Evolutionary conservation across 805 yeast species (phyloP).

Genomic region (Komagataella ulmi): DNA sequence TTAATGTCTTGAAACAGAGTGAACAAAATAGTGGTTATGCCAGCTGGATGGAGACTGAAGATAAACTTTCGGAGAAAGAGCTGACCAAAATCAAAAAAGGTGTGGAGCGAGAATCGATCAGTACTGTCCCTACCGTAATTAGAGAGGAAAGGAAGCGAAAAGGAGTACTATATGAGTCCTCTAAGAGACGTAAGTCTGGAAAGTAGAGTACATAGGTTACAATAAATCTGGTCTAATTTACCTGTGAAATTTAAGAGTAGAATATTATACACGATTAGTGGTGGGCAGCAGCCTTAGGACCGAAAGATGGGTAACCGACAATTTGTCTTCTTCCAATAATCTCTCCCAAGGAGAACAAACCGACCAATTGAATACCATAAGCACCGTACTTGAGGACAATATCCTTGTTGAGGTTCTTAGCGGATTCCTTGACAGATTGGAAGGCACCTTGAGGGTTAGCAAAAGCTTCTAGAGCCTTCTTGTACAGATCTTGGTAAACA

Average conservation of each 20-base stretch:
- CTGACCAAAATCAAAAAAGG: slow-evolving; percentile 47
- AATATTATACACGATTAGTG: slow-evolving; percentile 4
- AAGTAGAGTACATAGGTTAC: background rate
- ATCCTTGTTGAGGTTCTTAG: slow-evolving; percentile 30
- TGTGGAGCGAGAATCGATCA: slow-evolving; percentile 57
- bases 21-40: slow-evolving; percentile 54
- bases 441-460: slow-evolving; percentile 51
- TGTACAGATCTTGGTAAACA: slow-evolving; percentile 47
- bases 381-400: slow-evolving; percentile 56
- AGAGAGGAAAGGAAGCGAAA: slow-evolving; percentile 50
- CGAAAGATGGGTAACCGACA: slow-evolving; percentile 71
- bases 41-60: slow-evolving; percentile 69
- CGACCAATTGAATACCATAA: slow-evolving; percentile 71
- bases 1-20: slow-evolving; percentile 92
- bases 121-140: slow-evolving; percentile 69
- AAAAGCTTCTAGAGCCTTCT: slow-evolving; percentile 26
- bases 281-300: slow-evolving; percentile 23
- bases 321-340: slow-evolving; percentile 90
- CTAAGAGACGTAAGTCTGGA: slow-evolving; percentile 44
- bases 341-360: slow-evolving; percentile 91
- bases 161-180: slow-evolving; percentile 62
- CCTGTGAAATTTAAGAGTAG: background rate
- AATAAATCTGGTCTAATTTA: background rate
- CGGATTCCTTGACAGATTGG: slow-evolving; percentile 28
- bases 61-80: slow-evolving; percentile 50